Evolutionary conservation across 129 eudicot species (phyloP).

Genomic region (Flaveria ramosissima): DNA sequence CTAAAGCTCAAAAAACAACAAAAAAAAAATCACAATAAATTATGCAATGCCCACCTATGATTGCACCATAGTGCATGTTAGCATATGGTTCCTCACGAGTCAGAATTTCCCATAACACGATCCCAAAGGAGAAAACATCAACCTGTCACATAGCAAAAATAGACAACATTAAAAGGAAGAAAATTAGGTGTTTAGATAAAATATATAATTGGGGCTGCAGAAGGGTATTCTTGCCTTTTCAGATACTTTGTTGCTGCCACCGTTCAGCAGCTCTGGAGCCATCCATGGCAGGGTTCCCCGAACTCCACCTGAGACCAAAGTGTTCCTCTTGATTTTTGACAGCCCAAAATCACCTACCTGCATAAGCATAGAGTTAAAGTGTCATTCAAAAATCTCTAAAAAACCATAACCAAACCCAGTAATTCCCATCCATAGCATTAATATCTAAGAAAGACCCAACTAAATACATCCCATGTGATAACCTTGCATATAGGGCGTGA

Average conservation of each 20-base stretch:
- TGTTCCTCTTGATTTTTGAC: conserved; percentile 85
- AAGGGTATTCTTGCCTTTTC: conserved; percentile 63
- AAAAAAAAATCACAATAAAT: conserved; percentile 12
- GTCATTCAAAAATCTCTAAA: background rate
- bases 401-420: background rate
- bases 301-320: conserved; percentile 97
- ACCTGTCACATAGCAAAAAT: conserved; percentile 51
- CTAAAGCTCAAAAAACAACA: background rate
- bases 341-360: conserved; percentile 96
- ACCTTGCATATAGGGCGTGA: conserved; percentile 99
- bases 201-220: background rate
- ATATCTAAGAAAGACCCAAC: background rate
- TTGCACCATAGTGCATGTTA: conserved; percentile 94
- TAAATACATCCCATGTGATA: conserved; percentile 2
- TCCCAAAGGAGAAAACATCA: conserved; percentile 94
- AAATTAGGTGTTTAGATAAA: background rate
- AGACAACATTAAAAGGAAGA: background rate
- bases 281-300: conserved; percentile 99
- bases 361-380: conserved; percentile 26
- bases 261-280: conserved; percentile 96
- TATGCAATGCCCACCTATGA: conserved; percentile 60
- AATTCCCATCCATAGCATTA: too few relatives aligned
- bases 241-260: conserved; percentile 89
- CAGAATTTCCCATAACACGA: conserved; percentile 96
- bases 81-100: conserved; percentile 98